phyloP scores from a whole-genome alignment of 148 eudicot species.

The Chenopodium album region DNA sequence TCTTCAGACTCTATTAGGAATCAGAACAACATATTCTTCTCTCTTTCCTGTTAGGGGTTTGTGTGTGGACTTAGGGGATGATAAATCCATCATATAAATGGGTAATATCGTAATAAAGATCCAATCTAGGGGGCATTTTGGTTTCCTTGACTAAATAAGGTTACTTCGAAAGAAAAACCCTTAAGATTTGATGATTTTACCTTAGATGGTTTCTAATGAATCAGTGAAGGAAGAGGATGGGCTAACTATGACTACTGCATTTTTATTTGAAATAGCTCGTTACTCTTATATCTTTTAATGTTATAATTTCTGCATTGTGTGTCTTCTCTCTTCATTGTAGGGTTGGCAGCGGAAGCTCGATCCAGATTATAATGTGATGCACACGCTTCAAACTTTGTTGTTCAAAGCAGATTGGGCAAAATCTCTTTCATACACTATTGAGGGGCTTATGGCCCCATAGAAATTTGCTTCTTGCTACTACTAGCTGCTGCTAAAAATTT shows the following conservation, averaged over 20 bases:
- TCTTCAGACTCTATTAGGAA: neutral
- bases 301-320: neutral
- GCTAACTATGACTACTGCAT: neutral
- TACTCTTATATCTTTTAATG: neutral
- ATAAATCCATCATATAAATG: too few species aligned
- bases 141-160: neutral
- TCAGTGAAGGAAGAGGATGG: neutral
- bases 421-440: conserved; percentile 91
- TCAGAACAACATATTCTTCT: neutral
- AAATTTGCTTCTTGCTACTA: neutral
- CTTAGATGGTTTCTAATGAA: too few species aligned
- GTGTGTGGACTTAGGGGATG: too few species aligned
- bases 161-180: too few species aligned
- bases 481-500: conserved; percentile 21
- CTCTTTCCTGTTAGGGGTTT: neutral
- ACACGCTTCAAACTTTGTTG: conserved; percentile 71
- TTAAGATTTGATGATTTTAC: too few species aligned
- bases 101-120: too few species aligned
- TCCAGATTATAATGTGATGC: conserved; percentile 91
- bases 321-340: conserved; percentile 35
- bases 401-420: conserved; percentile 90
- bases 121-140: neutral
- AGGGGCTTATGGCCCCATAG: conserved; percentile 96
- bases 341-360: conserved; percentile 99
- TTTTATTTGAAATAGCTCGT: neutral